Base-by-base conservation (phyloP, 1,284 basidiomycete genomes). In the Phylloboletellus chloephorus region DNA sequence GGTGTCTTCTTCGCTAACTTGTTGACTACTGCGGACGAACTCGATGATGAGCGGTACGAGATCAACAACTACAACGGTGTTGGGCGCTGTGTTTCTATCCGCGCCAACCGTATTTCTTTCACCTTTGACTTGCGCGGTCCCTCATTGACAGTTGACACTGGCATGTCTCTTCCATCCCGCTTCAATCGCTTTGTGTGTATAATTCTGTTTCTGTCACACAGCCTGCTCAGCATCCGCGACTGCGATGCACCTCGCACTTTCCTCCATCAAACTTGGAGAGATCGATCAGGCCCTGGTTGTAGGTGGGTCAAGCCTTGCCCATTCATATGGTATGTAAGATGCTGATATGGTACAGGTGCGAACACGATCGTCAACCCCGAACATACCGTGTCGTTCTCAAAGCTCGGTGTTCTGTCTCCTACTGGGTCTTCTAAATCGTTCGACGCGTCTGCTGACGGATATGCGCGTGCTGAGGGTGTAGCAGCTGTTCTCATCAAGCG, bases 391-490 rank as follows among this genome's bases (percentile, higher is more conserved):
- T 54, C 60, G 0, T 62, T 63, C 44, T 58, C 54, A 23, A 61
- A 64, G 36, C 49, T 61, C 26, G 60, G 60, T 10, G 53, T 75
- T 11, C 52, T 75, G 31, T 59, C 69, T 1, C 61, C 61, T 7
- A 71, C 71, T 24, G 71, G 72, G 3, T 69, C 67, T 40, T 74
- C 62, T 44, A 73, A 72, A 40, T 71, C 72, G 0, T 75, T 75
- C 40, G 72, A 76, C 36, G 67, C 63, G 5, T 58, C 57, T 5
- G 74, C 72, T 1, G 57, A 75, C 51, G 72, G 73, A 61, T 74
- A 61, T 30, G 51, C 53, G 41, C 34, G 64, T 23, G 52, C 58
- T 0, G 56, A 57, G 37, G 58, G 54, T 13, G 42, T 52, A 7
- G 50, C 54, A 2, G 60, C 60, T 7, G 54, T 61, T 2, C 51